Evolutionary conservation across 2,329 filamentous ascomycete genomes (phyloP), one percentile per base, ranked within the genome.

Genomic region (Seiridium cupressi): DNA sequence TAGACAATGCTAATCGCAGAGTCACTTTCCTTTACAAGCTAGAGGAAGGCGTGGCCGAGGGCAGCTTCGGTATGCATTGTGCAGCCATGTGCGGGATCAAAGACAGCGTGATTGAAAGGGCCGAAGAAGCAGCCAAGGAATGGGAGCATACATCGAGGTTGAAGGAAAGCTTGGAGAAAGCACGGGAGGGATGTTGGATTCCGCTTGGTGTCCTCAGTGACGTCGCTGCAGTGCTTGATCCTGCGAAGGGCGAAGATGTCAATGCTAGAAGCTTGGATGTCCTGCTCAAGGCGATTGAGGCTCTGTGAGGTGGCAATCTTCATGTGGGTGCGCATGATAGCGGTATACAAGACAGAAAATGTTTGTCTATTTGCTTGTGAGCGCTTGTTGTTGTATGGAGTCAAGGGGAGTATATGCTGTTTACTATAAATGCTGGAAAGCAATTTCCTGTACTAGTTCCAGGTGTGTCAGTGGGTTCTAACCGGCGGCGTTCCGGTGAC

Each of bases 41-140:
- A 0, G 95, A 98, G 75, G 86, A 92, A 11, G 95, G 95, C 1
- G 92, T 98, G 8, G 95, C 95, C 0, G 93, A 98, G 74, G 95
- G 95, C 13, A 96, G 92, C 70, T 99, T 98, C 70, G 95, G 95
- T 68, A 99, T 99, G 95, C 95, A 99, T 74, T 99, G 95, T 72
- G 95, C 95, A 1, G 89, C 92, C 62, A 99, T 99, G 95, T 99
- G 95, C 69, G 95, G 95, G 1, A 98, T 99, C 64, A 87, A 92
- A 0, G 80, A 81, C 49, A 88, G 88, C 59, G 88, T 99, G 13
- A 92, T 99, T 63, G 88, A 93, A 70, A 81, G 90, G 31, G 95
- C 95, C 0, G 95, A 99, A 75, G 85, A 89, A 31, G 95, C 95
- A 5, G 95, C 95, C 1, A 88, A 83, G 66, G 91, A 93, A 69